Percentiles rank a stretch among this genome's conserved stretches.
phyloP scores from a whole-genome alignment of 768 basidiomycete species.

The Heimioporus sp. region DNA sequence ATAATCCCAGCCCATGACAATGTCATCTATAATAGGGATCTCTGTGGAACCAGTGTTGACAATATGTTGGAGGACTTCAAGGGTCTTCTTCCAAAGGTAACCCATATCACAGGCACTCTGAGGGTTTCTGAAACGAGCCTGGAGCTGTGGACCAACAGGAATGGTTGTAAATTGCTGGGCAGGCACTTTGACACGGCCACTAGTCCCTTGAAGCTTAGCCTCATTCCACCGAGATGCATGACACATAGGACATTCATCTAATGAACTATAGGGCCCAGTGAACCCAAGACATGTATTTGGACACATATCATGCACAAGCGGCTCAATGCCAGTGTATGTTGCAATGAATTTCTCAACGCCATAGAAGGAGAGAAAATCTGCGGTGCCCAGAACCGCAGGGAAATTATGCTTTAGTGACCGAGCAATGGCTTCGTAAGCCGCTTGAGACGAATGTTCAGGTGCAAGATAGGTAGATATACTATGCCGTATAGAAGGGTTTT shows the following conservation, averaged over 20 bases:
- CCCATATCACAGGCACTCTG: conserved; percentile 24
- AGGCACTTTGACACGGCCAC: conserved; percentile 21
- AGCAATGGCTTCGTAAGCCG: background rate
- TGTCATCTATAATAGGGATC: background rate
- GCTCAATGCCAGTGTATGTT: conserved; percentile 27
- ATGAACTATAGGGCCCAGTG: conserved; percentile 33
- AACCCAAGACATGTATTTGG: conserved; percentile 39
- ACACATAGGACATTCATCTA: conserved; percentile 34
- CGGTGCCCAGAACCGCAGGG: background rate
- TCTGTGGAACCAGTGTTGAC: background rate
- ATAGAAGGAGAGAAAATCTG: no score
- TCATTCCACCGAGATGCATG: conserved; percentile 28
- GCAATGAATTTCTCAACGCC: no score
- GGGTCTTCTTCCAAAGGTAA: no score
- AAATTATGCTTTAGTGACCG: background rate
- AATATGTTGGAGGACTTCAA: no score
- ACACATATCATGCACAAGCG: conserved; percentile 42
- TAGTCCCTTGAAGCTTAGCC: background rate
- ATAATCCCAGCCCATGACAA: conserved; percentile 11
- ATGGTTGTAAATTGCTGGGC: conserved; percentile 36
- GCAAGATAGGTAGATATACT: background rate
- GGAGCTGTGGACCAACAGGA: conserved; percentile 42
- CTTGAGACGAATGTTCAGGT: background rate
- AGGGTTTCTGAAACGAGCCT: conserved; percentile 31
- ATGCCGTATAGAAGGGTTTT: background rate